phyloP scores from a whole-genome alignment of 768 basidiomycete species.

The Hygrocybe punicea region DNA sequence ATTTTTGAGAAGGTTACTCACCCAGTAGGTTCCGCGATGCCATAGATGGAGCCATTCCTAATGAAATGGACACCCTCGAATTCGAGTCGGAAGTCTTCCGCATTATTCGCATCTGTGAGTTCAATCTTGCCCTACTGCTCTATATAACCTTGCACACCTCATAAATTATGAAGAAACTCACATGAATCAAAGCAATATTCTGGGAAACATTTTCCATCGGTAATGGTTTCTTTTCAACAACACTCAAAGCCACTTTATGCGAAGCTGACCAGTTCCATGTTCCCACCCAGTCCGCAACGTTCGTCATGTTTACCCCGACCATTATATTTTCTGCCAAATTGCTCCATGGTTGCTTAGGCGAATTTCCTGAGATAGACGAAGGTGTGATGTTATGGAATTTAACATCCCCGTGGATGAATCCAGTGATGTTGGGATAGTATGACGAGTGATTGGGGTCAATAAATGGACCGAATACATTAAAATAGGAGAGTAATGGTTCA shows the following conservation, averaged over 20 bases:
- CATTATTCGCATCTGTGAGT: conserved; percentile 48
- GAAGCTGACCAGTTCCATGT: conserved; percentile 70
- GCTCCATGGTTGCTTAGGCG: conserved; percentile 44
- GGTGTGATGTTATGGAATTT: conserved; percentile 63
- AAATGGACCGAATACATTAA: conserved; percentile 43
- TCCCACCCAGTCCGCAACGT: conserved; percentile 46
- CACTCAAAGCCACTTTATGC: conserved; percentile 60
- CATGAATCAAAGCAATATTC: conserved; percentile 60
- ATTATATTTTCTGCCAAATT: conserved; percentile 49
- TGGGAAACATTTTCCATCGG: conserved; percentile 37
- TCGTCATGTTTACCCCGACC: conserved; percentile 49
- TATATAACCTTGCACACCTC: neutral
- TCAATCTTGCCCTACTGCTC: conserved; percentile 64
- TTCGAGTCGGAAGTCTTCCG: conserved; percentile 62
- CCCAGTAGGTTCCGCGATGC: conserved; percentile 64
- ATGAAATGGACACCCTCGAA: conserved; percentile 78
- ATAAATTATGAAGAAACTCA: conserved; percentile 34
- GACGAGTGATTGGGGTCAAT: conserved; percentile 49
- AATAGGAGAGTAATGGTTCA: conserved; percentile 45
- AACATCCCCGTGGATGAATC: conserved; percentile 66
- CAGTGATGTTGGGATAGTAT: conserved; percentile 75
- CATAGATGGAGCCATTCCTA: conserved; percentile 72
- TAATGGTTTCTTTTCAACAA: conserved; percentile 56
- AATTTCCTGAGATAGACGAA: conserved; percentile 37
- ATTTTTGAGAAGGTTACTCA: conserved; percentile 28